Base-by-base conservation (phyloP, 176 grass and related monocot genomes). In the Hyparrhenia diplandra region DNA sequence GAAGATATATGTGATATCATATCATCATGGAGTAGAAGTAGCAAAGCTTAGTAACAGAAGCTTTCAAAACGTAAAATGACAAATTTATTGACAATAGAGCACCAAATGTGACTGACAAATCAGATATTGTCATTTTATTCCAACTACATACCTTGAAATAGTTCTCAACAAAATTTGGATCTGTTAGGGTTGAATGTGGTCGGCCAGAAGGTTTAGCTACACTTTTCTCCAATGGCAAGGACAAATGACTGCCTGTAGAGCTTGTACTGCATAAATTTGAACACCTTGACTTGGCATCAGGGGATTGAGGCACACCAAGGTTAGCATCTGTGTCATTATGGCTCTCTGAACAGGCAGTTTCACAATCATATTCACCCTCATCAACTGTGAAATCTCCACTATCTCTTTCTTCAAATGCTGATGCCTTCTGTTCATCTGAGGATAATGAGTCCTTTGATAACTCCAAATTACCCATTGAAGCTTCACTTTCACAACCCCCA, bases 111-210 rank as follows among this genome's bases (percentile, higher is more conserved):
- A 81, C 39, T 13, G 13, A 43, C 23, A 89, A 29, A 76, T 32
- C 13, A 36, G 58, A 18, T 17, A 60, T 45, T 37, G 21, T 46
- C 2, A 45, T n/a, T 82, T 79, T 85, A 58, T 49, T 83, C 55
- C 27, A 67, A 60, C 14, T 13, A n/a, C 52, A 80, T 85, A 75
- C 95, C 88, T 91, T 98, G 70, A 98, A 98, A 87, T 98, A 98
- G 69, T 98, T 98, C 75, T 98, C 95, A 41, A 98, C 95, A 87
- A 98, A 98, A 84, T 94, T 91, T 75, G 88, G 90, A 87, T 98
- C 92, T 74, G 88, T 92, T 24, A 94, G 78, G 71, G 88, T 94
- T 78, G 95, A 98, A 80, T 94, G 95, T 83, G 86, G 42, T 20
- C 35, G 83, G 73, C 81, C 85, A 58, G 84, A 91, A 88, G 86